Conservation (phyloP, 2,329 filamentous ascomycete genomes). For the Thermothelomyces thermophilus region DNA sequence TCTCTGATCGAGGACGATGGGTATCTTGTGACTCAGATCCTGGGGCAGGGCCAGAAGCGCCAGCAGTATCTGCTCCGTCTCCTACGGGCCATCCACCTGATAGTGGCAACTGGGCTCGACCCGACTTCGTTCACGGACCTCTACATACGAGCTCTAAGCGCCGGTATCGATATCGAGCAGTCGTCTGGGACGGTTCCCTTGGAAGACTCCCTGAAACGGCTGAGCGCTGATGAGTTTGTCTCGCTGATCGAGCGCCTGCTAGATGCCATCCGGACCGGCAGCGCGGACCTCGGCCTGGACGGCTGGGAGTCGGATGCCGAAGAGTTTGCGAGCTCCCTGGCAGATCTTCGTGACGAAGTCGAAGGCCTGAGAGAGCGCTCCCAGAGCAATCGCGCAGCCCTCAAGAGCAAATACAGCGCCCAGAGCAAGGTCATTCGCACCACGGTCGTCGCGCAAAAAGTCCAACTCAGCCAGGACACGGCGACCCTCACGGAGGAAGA, state of each 20-base stretch:
- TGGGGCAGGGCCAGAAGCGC: slow-evolving; percentile 18
- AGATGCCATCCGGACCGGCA: slow-evolving; percentile 31
- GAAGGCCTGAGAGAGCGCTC: slow-evolving; percentile 40
- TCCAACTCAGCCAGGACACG: slow-evolving; percentile 70
- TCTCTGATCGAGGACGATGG: slow-evolving; percentile 55
- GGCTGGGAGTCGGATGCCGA: slow-evolving; percentile 30
- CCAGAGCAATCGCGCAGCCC: slow-evolving; percentile 38
- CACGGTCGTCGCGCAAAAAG: slow-evolving; percentile 73
- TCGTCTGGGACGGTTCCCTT: slow-evolving; percentile 47
- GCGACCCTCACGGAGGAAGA: slow-evolving; percentile 65
- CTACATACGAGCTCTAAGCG: slow-evolving; percentile 55
- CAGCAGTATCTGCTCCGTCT: slow-evolving; percentile 35
- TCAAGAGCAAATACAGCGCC: slow-evolving; percentile 70
- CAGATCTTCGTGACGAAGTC: slow-evolving; percentile 40
- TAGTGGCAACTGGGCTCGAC: slow-evolving; percentile 34
- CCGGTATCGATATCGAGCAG: slow-evolving; percentile 40
- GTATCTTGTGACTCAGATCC: slow-evolving; percentile 42
- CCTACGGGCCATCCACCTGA: slow-evolving; percentile 43
- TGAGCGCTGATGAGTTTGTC: slow-evolving; percentile 45
- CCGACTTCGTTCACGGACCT: slow-evolving; percentile 44
- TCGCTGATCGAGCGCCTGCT: slow-evolving; percentile 39
- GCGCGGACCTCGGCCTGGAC: slow-evolving; percentile 33
- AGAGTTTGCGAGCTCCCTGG: slow-evolving; percentile 32
- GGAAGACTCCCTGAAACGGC: slow-evolving; percentile 53
- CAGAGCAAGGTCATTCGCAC: slow-evolving; percentile 65